Base-by-base conservation (phyloP, 2,329 filamentous ascomycete species). In the Pseudocercospora eumusae region DNA sequence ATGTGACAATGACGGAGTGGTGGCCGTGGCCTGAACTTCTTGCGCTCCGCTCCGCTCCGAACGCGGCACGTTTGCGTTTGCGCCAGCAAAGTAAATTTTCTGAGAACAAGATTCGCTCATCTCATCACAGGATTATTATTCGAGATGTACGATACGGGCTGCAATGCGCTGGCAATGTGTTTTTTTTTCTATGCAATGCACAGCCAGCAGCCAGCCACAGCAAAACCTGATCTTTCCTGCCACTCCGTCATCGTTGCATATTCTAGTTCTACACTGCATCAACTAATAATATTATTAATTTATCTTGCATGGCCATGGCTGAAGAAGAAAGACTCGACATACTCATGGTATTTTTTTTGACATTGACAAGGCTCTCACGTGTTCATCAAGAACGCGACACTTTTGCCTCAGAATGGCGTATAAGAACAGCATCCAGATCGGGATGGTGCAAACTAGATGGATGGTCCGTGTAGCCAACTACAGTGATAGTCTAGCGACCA, bases 1-100 rank as follows among this genome's bases (percentile, higher is more conserved):
- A 47, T 47, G 44, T 47, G 44, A 47, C 44, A 47, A 47, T 47
- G 44, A 47, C 44, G 44, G 33, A 36, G 33, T 36, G 33, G 33
- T 36, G 33, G 33, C 33, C 33, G n/a, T n/a, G n/a, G n/a, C n/a
- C n/a, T n/a, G n/a, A n/a, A n/a, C 33, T 36, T 36, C 36, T 40
- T 18, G 36, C 36, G 36, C 36, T 13, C 36, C 36, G 36, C 36
- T 18, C 36, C 36, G 36, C 36, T 40, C 36, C 15, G 36, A n/a
- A n/a, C 15, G 33, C 18, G 36, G 36, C 36, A 40, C 31, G 31
- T 33, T 15, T 33, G 31, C 31, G 31, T 33, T 33, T 33, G 31
- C 31, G 11, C 13, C 28, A 31, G 28, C 28, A 31, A 31, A 31
- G 11, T 31, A 9, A 33, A 15, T 15, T 33, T 33, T 15, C 31